phyloP scores from a whole-genome alignment of 805 yeast genomes.

The Ogataea parapolymorpha region DNA sequence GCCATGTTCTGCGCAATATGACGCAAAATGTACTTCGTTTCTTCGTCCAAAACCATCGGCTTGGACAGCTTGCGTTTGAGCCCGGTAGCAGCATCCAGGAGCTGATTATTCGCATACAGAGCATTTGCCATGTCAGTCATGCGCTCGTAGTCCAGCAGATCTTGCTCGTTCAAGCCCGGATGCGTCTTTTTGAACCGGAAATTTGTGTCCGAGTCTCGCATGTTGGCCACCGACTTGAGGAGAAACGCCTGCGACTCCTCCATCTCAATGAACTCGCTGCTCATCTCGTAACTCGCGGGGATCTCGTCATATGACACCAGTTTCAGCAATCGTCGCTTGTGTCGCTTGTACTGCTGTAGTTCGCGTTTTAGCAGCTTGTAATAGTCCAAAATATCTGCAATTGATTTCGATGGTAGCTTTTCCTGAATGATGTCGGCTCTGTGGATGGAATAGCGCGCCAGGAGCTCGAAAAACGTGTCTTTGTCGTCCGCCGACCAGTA shows the following conservation, averaged over 20 bases:
- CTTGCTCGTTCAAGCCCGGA: slow-evolving; percentile 8
- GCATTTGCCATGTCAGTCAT: slow-evolving; percentile 11
- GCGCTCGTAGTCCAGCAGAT: slow-evolving; percentile 15
- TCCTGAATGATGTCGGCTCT: slow-evolving; percentile 39
- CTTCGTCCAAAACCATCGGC: slow-evolving; percentile 11
- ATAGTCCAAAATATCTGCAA: slow-evolving; percentile 43
- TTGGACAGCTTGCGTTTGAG: slow-evolving; percentile 10
- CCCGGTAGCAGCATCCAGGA: slow-evolving; percentile 8
- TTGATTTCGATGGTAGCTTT: slow-evolving; percentile 40
- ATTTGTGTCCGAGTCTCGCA: slow-evolving; percentile 13
- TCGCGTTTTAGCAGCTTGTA: slow-evolving; percentile 37
- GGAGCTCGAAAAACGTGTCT: slow-evolving; percentile 45
- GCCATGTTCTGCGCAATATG: slow-evolving; percentile 12
- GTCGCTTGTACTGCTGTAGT: slow-evolving; percentile 27
- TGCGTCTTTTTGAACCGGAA: slow-evolving; percentile 13
- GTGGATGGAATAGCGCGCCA: slow-evolving; percentile 49
- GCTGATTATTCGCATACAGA: slow-evolving; percentile 10
- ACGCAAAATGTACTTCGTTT: slow-evolving; percentile 12
- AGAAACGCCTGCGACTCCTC: slow-evolving; percentile 38
- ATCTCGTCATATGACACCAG: slow-evolving; percentile 41
- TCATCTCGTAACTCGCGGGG: slow-evolving; percentile 54
- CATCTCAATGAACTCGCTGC: slow-evolving; percentile 37
- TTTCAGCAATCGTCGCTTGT: slow-evolving; percentile 13
- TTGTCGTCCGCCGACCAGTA: slow-evolving; percentile 50
- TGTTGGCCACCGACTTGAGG: slow-evolving; percentile 10